Evolutionary conservation across 306 rosid species (phyloP), one percentile per base, ranked within the genome.

Genomic region (Acacia crassicarpa): DNA sequence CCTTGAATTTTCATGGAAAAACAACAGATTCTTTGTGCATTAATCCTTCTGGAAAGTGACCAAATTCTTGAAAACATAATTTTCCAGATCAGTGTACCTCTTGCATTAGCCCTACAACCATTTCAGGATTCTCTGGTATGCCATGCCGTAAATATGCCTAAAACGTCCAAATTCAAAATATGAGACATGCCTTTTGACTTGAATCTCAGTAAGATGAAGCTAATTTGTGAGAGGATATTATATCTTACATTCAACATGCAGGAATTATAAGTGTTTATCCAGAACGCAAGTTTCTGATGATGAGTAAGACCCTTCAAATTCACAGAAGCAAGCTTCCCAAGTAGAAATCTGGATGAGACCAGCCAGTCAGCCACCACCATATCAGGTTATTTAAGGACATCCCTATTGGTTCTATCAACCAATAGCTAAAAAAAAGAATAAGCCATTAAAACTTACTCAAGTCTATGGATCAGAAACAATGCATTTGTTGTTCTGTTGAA

Each of bases 211-310:
- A 25, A 38, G 35, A 22, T 51, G 20, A 25, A 79, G 72, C 46
- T 27, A 74, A 79, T 30, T 32, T 77, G 48, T 53, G 41, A 66
- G 19, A 83, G 79, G 78, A 81, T 68, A n/a, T 15, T 33, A 80
- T 78, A 27, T 69, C 89, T 85, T 87, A 95, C 99, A 83, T 91
- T 92, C 89, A 95, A 82, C 87, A 89, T 92, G 90, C 98, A 95
- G 78, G 99, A 89, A 84, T 95, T 95, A 17, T 93, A 92, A 80
- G 80, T 92, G 86, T 95, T 95, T 63, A 95, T 93, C 99, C 99
- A 95, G 86, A 95, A 95, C 73, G 99, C 98, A 81, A 95, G 97
- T 88, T 92, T 95, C 85, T 95, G 92, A 77, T 95, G 98, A 84
- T 95, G 97, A 65, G 88, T 87, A 75, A 93, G 99, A 67, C 91